Evolutionary conservation across 345 rosid genomes (phyloP), one percentile per base, ranked within the genome.

Genomic region (Aquilaria yunnanensis): DNA sequence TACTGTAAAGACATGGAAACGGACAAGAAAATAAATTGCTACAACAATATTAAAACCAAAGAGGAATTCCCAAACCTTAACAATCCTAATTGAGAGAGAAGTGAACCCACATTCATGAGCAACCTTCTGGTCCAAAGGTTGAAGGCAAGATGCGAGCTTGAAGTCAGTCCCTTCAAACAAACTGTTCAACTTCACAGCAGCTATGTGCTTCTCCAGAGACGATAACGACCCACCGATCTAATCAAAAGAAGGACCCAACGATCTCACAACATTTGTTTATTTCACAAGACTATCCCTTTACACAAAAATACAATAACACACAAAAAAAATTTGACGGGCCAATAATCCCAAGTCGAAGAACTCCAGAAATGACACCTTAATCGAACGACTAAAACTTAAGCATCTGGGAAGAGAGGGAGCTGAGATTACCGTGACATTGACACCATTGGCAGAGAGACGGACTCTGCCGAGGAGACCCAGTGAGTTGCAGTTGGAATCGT

Each of bases 81-180:
- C 98, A 63, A 87, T 61, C 23, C 94, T 91, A 74, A 89, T 77
- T 31, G 97, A 90, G 47, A 93, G 86, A 32, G 97, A 85, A 64
- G 97, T 78, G 77, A 94, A 94, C 33, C 97, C 97, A 51, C 92
- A 90, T 66, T 90, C 96, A 47, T 68, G 75, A 56, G 96, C 85
- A 57, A 90, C 99, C 75, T 74, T 75, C 59, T 88, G 89, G 34
- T 82, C 65, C 69, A 78, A 65, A 14, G 97, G 99, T 45, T 72
- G 79, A 57, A 77, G 66, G 32, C 82, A 86, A 69, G 97, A 62
- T 2, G 96, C 99, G 29, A 94, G 89, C 81, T 94, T 90, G 77
- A 94, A 94, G 73, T 94, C 99, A 3, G 97, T 90, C 14, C 97
- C 97, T 66, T 80, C 71, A 60, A 94, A 90, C 55, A 83, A 83